Evolutionary conservation across 176 grass and related monocot species (phyloP), one percentile per base, ranked within the genome.

Genomic region (Dendrocalamus sinicus): DNA sequence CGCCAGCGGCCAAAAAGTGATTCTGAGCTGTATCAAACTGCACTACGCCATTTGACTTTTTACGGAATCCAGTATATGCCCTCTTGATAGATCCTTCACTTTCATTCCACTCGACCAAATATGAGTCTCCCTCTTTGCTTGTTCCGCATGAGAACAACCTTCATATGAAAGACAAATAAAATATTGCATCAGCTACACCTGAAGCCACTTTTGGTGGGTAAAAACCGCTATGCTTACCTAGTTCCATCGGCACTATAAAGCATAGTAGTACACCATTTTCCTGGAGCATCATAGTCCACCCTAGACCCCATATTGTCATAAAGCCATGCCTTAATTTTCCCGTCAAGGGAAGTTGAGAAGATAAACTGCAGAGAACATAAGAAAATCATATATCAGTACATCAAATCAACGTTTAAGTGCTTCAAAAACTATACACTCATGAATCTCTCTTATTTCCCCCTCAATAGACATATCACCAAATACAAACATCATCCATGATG

Each of bases 251-350:
- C 88, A 70, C 94, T 99, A 88, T 99, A 99, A 22, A 95, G 84
- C 97, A 99, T 96, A 63, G 94, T 99, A 86, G 97, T 99, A 72
- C 84, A 96, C 94, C 92, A 99, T 58, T 86, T 93, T 77, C 97
- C 97, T 55, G 97, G 97, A 67, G 97, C 90, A 26, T 99, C 92
- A 83, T 96, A 99, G 82, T 99, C 92, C 39, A 99, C 97, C 78
- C 91, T 94, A 86, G 94, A 94, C 81, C 97, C 97, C 78, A 89
- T 35, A 75, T 94, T 91, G 63, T 99, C 97, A 92, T 99, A 99
- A 85, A 99, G 90, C 97, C 97, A 99, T 37, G 97, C 97, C 88
- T 99, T 99, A 65, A 99, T 99, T 92, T 94, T 99, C 82, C 97
- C 97, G 24, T 99, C 94, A 35, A 94, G 59, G 67, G 97, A 90